Percentiles rank a stretch among this genome's conserved stretches.
Conservation (phyloP, 2,329 filamentous ascomycete genomes). For the Fusarium cicatricum region DNA sequence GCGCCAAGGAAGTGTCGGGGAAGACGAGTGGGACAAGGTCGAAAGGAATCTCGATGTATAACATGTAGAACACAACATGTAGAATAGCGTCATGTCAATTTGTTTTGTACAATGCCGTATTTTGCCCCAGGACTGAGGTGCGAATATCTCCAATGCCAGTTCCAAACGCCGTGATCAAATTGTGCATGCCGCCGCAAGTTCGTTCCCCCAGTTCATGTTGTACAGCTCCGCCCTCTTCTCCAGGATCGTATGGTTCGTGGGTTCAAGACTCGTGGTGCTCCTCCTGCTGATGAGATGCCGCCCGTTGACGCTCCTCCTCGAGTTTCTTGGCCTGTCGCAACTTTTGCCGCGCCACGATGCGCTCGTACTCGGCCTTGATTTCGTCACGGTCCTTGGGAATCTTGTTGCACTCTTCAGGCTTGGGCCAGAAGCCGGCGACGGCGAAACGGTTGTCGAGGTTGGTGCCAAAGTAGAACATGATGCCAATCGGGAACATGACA, state of each 20-base stretch:
- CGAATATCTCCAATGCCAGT: constrained; percentile 28
- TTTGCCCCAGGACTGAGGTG: constrained; percentile 27
- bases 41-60: constrained; percentile 62
- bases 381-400: constrained; percentile 82
- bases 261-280: constrained; percentile 25
- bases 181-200: constrained; percentile 15
- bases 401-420: constrained; percentile 76
- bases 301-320: constrained; percentile 46
- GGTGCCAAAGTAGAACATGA: constrained; percentile 99
- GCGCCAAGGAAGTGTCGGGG: constrained; percentile 57
- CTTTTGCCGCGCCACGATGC: constrained; percentile 72
- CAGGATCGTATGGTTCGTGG: constrained; percentile 1
- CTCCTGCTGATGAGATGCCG: constrained; percentile 33
- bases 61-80: constrained; percentile 16
- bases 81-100: constrained; percentile 24
- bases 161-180: constrained; percentile 40
- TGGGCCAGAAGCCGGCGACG: constrained; percentile 94
- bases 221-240: constrained; percentile 29
- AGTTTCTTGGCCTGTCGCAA: constrained; percentile 71
- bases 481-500: constrained; percentile 97
- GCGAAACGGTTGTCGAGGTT: constrained; percentile 94
- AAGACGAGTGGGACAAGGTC: constrained; percentile 63
- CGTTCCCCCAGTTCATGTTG: constrained; percentile 19
- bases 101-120: constrained; percentile 32
- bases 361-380: constrained; percentile 81